Conservation (phyloP, 768 basidiomycete genomes). For the Cyclocybe cylindracea region DNA sequence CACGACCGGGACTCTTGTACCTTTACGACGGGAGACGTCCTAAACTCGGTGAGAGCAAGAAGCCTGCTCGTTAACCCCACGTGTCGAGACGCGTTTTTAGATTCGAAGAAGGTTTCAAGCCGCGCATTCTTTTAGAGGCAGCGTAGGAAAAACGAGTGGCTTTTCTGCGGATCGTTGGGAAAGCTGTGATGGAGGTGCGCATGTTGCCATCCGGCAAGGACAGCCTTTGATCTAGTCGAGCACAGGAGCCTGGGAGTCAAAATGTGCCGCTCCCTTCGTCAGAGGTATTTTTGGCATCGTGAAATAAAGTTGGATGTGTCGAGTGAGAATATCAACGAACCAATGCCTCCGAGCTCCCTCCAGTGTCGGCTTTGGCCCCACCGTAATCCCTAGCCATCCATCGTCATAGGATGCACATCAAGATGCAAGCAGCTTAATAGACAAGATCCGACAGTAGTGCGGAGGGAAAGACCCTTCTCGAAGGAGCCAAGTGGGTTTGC, state of each 20-base stretch:
- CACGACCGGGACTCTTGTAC: slow-evolving; percentile 14
- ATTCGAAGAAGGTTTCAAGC: slow-evolving; percentile 20
- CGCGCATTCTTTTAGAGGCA: slow-evolving; percentile 26
- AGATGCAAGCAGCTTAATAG: no score
- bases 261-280: neutral
- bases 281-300: no score
- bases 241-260: neutral
- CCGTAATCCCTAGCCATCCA: no score
- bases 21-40: slow-evolving; percentile 23
- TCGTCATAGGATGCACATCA: no score
- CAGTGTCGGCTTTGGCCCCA: no score
- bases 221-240: slow-evolving; percentile 15
- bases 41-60: slow-evolving; percentile 25
- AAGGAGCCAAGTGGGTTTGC: no score
- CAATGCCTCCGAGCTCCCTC: no score
- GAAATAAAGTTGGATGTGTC: no score
- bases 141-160: slow-evolving; percentile 26
- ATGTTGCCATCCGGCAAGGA: slow-evolving; percentile 27
- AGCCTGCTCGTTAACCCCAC: slow-evolving; percentile 13
- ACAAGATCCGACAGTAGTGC: no score
- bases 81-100: slow-evolving; percentile 27
- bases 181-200: slow-evolving; percentile 21
- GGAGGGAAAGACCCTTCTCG: no score
- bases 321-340: no score
- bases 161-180: slow-evolving; percentile 41